Evolutionary conservation across 768 basidiomycete genomes (phyloP).

Genomic region (Coprinopsis cinerea): DNA sequence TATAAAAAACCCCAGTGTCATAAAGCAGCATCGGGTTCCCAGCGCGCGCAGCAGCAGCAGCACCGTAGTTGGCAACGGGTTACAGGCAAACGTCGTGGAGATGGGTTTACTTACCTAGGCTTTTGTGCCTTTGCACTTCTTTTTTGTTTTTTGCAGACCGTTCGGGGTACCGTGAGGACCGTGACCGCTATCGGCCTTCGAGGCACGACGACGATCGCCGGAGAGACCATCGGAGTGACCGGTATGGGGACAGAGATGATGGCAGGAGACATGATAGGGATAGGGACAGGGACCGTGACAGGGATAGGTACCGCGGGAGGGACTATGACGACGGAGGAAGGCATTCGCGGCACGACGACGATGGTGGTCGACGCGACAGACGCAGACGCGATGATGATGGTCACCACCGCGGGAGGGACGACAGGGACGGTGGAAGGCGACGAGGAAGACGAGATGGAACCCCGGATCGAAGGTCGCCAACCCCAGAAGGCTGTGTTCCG

Average conservation of each 20-base stretch:
- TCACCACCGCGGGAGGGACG: constrained; percentile 14
- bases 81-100: neutral
- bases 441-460: constrained; percentile 39
- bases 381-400: constrained; percentile 18
- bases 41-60: constrained; percentile 3
- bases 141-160: constrained; percentile 47
- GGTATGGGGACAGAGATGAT: constrained; percentile 35
- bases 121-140: constrained; percentile 36
- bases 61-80: neutral
- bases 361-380: constrained; percentile 2
- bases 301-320: constrained; percentile 1
- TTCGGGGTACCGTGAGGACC: constrained; percentile 56
- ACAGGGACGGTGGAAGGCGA: constrained; percentile 13
- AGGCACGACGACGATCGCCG: constrained; percentile 53
- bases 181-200: constrained; percentile 63
- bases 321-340: constrained; percentile 8
- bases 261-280: constrained; percentile 47
- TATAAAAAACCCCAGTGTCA: constrained; percentile 23
- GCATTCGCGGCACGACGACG: constrained; percentile 6
- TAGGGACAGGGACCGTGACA: constrained; percentile 29
- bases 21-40: neutral
- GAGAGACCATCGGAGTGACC: constrained; percentile 46
- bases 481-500: constrained; percentile 77
- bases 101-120: constrained; percentile 40
- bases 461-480: constrained; percentile 81